Evolutionary conservation across 148 eudicot species (phyloP).

Genomic region (Spergularia marina): DNA sequence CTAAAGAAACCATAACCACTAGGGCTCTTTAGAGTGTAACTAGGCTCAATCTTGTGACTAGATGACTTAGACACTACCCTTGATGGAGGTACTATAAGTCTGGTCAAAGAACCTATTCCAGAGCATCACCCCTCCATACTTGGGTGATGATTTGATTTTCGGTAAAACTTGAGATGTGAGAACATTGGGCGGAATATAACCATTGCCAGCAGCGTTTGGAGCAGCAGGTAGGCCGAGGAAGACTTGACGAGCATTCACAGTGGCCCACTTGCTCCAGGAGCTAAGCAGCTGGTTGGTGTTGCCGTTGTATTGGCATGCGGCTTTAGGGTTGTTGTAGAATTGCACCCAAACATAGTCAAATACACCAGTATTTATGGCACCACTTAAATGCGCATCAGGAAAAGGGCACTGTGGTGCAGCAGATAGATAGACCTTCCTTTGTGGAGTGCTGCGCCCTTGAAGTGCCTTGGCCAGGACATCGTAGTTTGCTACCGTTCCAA

Average conservation of each 20-base stretch:
- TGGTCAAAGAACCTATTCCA: conserved; percentile 34
- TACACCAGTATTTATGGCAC: conserved; percentile 33
- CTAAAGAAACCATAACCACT: not conserved
- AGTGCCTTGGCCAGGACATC: conserved; percentile 42
- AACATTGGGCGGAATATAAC: conserved; percentile 28
- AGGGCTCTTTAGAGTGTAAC: not conserved
- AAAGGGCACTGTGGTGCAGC: conserved; percentile 42
- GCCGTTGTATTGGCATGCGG: conserved; percentile 26
- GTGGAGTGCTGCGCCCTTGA: conserved; percentile 10
- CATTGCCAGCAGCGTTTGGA: conserved; percentile 21
- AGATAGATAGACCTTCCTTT: conserved; percentile 29
- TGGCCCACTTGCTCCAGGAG: conserved; percentile 26
- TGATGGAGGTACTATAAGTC: conserved; percentile 27
- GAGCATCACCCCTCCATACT: conserved; percentile 38
- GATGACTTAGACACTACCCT: conserved; percentile 19
- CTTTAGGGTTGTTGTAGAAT: conserved; percentile 33
- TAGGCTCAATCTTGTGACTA: not conserved
- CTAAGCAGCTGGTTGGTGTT: conserved; percentile 13
- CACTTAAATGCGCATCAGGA: conserved; percentile 24
- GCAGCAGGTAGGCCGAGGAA: conserved; percentile 36
- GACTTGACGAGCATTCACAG: conserved; percentile 15
- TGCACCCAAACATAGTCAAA: conserved; percentile 42
- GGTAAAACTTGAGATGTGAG: conserved; percentile 30
- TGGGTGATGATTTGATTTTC: conserved; percentile 22
- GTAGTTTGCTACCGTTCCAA: conserved; percentile 27